A percentile compares a stretch with the other conserved stretches of the same genome.
These are phyloP conservation scores for Penicillium verhagenii DNA, from an alignment of 495 filamentous ascomycete genomes.

Conservation along the genomic window DNA sequence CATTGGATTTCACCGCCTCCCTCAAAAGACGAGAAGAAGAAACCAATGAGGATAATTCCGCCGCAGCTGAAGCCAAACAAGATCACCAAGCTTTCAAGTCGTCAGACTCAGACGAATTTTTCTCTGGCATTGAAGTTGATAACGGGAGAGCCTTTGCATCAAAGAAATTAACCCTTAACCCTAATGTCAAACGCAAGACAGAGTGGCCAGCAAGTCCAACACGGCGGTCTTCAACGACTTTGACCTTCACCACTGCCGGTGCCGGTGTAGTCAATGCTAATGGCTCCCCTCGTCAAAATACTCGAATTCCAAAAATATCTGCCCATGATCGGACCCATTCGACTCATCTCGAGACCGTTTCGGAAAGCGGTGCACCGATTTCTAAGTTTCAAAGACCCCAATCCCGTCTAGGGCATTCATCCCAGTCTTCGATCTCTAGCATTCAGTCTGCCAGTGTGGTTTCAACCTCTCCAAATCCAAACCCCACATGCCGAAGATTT, in stretches of 20 bases:
- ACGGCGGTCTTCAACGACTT: conserved; percentile 71
- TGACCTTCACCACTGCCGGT: conserved; percentile 68
- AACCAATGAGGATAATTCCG: conserved; percentile 37
- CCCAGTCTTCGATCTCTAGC: conserved; percentile 64
- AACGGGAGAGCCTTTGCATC: conserved; percentile 77
- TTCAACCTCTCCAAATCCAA: conserved; percentile 48
- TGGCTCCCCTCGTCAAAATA: conserved; percentile 40
- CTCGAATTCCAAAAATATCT: conserved; percentile 63
- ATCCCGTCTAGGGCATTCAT: conserved; percentile 64
- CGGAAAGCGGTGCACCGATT: conserved; percentile 79
- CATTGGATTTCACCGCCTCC: conserved; percentile 73
- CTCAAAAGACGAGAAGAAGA: conserved; percentile 67
- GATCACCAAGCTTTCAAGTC: conserved; percentile 24
- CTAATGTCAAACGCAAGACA: conserved; percentile 85
- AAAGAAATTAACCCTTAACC: conserved; percentile 80
- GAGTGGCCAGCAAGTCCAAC: conserved; percentile 64
- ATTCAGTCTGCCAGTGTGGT: conserved; percentile 55
- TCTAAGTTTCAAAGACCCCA: conserved; percentile 57
- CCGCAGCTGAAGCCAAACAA: conserved; percentile 25
- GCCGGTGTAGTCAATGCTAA: conserved; percentile 54
- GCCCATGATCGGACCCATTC: conserved; percentile 65
- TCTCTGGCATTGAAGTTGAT: conserved; percentile 84
- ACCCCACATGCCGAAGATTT: conserved; percentile 59
- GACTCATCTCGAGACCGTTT: conserved; percentile 82
- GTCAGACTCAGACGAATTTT: conserved; percentile 72